Base-by-base conservation (phyloP, 768 basidiomycete genomes). In the Phylloporus sp. region DNA sequence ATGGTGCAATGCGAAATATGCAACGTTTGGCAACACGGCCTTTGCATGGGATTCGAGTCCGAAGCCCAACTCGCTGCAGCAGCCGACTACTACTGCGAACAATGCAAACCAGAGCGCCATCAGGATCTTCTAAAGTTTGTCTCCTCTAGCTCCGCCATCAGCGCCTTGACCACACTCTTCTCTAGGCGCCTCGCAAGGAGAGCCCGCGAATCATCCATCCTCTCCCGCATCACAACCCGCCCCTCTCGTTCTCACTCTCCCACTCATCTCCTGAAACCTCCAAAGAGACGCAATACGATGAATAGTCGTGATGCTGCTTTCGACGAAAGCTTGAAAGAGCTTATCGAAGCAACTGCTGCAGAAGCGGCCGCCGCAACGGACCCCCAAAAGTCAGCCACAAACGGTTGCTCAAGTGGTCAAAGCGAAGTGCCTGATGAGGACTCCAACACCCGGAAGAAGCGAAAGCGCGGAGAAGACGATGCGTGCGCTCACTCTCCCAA, bases 1-100 rank as follows among this genome's bases (percentile, higher is more conserved):
- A 96, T 97, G 90, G 91, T 97, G 41, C 88, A 92, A 66, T 99
- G 95, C 70, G 95, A 98, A 70, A 84, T 76, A 35, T 99, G 95
- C 73, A 89, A 93, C 60, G 90, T 90, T 45, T 99, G 95, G 95
- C 95, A 99, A 69, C 95, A 99, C 64, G 93, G 93, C 4, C 76
- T 84, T 9, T 99, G 96, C 71, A 91, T 99, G 82, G 95, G 93
- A 33, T 89, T 88, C 65, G 82, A 88, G 55, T 79, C 80, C 27
- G 83, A 86, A 60, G 81, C 81, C 58, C 76, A 80, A 57, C 76
- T 86, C 28, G 82, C 80, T 57, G 79, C 78, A n/a, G 81, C 79
- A 60, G 80, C 79, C 53, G 85, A 91, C 66, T 98, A 98, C 67
- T 93, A 84, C 58, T 99, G 96, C 69, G 96, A 99, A 68, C 71